Evolutionary conservation across 2,329 filamentous ascomycete species (phyloP).

Genomic region (Colletotrichum ledebouriae): DNA sequence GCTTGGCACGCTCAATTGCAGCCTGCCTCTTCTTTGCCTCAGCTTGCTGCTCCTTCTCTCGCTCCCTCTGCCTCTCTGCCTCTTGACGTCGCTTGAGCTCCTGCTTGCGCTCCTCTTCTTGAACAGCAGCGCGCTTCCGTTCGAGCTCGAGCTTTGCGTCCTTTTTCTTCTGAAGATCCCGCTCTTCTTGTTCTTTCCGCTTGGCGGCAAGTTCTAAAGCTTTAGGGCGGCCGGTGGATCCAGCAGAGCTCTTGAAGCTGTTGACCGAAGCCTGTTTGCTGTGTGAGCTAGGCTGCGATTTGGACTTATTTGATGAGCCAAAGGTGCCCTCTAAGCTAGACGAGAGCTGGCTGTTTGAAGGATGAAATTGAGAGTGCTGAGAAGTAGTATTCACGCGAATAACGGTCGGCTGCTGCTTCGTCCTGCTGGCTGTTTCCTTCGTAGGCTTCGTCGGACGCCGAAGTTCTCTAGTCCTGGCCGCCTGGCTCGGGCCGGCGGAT

Average conservation of each 20-base stretch:
- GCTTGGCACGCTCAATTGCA: conserved; percentile 74
- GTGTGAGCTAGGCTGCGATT: conserved; percentile 75
- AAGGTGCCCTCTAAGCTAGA: conserved; percentile 71
- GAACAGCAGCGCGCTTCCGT: conserved; percentile 76
- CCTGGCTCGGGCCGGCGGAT: conserved; percentile 61
- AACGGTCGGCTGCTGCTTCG: conserved; percentile 77
- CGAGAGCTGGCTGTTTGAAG: conserved; percentile 69
- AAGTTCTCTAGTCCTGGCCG: conserved; percentile 64
- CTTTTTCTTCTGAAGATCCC: conserved; percentile 81
- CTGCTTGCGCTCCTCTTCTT: conserved; percentile 74
- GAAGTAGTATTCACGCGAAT: conserved; percentile 79
- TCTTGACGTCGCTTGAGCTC: conserved; percentile 73
- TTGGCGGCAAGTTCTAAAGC: conserved; percentile 81
- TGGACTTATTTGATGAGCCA: conserved; percentile 64
- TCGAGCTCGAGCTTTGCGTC: conserved; percentile 87
- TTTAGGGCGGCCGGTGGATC: conserved; percentile 75
- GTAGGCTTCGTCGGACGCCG: conserved; percentile 73
- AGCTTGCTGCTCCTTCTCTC: conserved; percentile 70
- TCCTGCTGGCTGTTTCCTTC: conserved; percentile 70
- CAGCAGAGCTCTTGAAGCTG: conserved; percentile 75
- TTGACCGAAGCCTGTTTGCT: conserved; percentile 63
- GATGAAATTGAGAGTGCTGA: conserved; percentile 71
- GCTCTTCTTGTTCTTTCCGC: conserved; percentile 88
- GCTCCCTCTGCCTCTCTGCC: conserved; percentile 71
- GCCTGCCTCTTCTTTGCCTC: conserved; percentile 78